Evolutionary conservation across 1,284 basidiomycete species (phyloP), one percentile per base, ranked within the genome.

Genomic region (Leccinum laetum): DNA sequence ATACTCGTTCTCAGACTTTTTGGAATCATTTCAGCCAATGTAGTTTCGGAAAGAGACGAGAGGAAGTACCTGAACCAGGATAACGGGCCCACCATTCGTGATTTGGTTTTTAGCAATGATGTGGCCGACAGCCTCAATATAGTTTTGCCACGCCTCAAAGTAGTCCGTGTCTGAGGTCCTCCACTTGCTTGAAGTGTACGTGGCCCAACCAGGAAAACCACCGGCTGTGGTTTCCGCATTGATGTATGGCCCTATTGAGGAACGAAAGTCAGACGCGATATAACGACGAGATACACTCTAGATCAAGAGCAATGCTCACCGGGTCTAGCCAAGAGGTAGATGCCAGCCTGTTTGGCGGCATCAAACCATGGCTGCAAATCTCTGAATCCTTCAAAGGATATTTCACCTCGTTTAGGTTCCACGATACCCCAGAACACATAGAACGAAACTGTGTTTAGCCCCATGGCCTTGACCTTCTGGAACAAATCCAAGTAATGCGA

Each of bases 151-250:
- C 4, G 83, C 83, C 14, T 83, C 77, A 52, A 79, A 70, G 66
- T 82, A 84, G 10, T 79, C 77, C 1, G 78, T 67, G 63, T 83
- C 82, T 0, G 76, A 78, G 3, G 82, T 83, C 64, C 81, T 78
- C 82, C 82, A 84, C 32, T 82, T 67, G 21, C 81, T 80, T 13
- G 76, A 72, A 1, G 80, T 82, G 64, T 81, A 75, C 9, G 81
- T 82, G 37, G 80, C 82, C 83, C 82, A 84, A 16, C 83, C 83
- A 29, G 83, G 83, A 58, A 84, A 81, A 2, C 83, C 83, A 32
- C 83, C 82, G 5, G 76, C 85, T 3, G 82, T 80, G 0, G 81
- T 84, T 73, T 88, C 86, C 2, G 85, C 83, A 63, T 85, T 83
- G 72, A 86, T 84, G 66, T 85, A 86, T 5, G 82, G 83, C 2